Evolutionary conservation across 257 asterid genomes (phyloP), one percentile per base, ranked within the genome.

Genomic region (Solanum sejunctum): DNA sequence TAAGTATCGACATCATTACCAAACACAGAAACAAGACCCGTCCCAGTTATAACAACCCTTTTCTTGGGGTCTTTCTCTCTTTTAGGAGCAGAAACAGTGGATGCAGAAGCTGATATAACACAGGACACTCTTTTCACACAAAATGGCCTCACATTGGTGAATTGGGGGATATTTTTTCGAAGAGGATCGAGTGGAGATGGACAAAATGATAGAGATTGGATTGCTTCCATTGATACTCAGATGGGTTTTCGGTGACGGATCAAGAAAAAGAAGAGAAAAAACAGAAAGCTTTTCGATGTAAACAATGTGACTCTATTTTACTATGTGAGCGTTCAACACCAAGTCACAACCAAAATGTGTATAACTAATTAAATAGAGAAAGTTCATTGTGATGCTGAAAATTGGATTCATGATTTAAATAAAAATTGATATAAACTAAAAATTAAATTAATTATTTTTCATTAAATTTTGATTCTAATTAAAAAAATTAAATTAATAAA

Each of bases 11-110:
- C 91, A 39, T 91, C 91, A 70, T 91, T 91, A 32, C 93, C 93
- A 41, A 91, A 91, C 32, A 91, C 93, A 43, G 92, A 89, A 26
- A 91, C 93, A 15, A 91, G 85, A 4, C 93, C 93, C 93, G 85
- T 91, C 67, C 93, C 93, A 32, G 92, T 91, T 28, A 91, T 91
- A 32, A 91, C 93, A 5, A 91, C 91, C 32, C 93, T 89, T 84
- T 91, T 91, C 88, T 91, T 88, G n/a, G 92, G 93, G 84, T 91
- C 93, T 28, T 85, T 87, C 70, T 91, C 93, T 12, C 92, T 88
- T 84, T 86, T 88, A 0, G 93, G 92, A 32, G 91, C 90, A 8
- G 93, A 87, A n/a, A 80, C n/a, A 73, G 88, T 64, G 39, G 91
- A 71, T 8, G 81, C 81, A 47, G 92, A 86, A 81, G 90, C 89